Base-by-base conservation (phyloP, 495 filamentous ascomycete genomes). In the Tuber calosporum region DNA sequence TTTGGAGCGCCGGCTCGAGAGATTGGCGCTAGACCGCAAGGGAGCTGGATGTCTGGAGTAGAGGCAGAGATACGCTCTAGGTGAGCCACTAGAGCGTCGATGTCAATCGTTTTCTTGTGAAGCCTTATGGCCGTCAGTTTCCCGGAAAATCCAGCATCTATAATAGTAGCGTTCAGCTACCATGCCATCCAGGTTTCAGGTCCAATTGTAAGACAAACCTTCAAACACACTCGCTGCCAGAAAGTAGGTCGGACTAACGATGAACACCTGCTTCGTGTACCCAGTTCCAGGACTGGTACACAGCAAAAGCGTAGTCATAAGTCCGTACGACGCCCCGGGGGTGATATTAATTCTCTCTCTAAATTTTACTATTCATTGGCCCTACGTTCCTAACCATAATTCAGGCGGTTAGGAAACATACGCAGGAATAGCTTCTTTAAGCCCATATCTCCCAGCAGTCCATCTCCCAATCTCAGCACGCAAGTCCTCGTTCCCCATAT, bases 231-330 rank as follows among this genome's bases (percentile, higher is more conserved):
- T 86, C 79, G 89, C 90, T 0, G 90, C 92, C 15, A 95, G 84
- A 79, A 89, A 90, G 79, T 96, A 97, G 30, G 90, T 89, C 41
- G 94, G 94, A 58, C 89, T 88, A 0, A 92, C 88, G 82, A 91
- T 84, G 90, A 93, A 97, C 36, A 96, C 87, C 77, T 86, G 87
- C 62, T 87, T 85, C 22, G 93, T 97, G 78, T 90, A 91, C 2
- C 84, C 81, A n/a, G 80, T 76, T 2, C 19, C 34, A 0, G 92
- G 91, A 79, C 96, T 93, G 0, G 92, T 91, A 74, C 90, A 96
- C 26, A 89, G 87, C 78, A 88, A 86, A 39, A 97, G 83, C 4
- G 93, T 82, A 75, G 86, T 89, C 1, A 89, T 91, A 11, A 97
- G 82, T 78, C 88, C 91, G 82, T 94, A 92, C 69, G 86, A 89